Evolutionary conservation across 2,329 filamentous ascomycete genomes (phyloP).

Genomic region (Lachnellula suecica): DNA sequence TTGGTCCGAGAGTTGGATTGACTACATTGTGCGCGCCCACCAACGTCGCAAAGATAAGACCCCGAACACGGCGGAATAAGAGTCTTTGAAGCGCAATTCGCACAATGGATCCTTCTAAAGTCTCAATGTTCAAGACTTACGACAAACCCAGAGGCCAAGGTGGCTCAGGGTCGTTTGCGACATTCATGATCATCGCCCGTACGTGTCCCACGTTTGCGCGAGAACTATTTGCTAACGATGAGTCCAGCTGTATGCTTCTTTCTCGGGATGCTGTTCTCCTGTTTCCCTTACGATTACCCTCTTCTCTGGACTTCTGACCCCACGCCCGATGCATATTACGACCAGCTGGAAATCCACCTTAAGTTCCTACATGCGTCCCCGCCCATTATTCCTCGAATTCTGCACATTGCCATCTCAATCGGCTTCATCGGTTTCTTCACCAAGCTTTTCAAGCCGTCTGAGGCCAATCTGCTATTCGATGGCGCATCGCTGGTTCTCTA

Average conservation of each 20-base stretch:
- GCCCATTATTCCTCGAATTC: constrained; percentile 86
- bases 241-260: constrained; percentile 85
- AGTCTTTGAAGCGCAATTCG: not conserved
- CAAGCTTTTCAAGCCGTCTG: constrained; percentile 92
- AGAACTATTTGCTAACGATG: constrained; percentile 15
- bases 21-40: not conserved
- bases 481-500: constrained; percentile 71
- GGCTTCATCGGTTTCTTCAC: constrained; percentile 86
- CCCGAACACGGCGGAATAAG: not conserved
- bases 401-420: constrained; percentile 88
- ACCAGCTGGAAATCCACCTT: constrained; percentile 85
- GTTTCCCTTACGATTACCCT: constrained; percentile 93
- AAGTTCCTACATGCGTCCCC: constrained; percentile 89
- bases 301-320: constrained; percentile 75
- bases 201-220: constrained; percentile 38
- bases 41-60: constrained; percentile 8
- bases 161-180: constrained; percentile 76
- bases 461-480: constrained; percentile 95
- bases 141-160: constrained; percentile 32
- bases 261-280: constrained; percentile 94
- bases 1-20: not conserved
- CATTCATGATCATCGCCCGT: constrained; percentile 96
- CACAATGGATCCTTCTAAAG: constrained; percentile 31
- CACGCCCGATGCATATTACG: constrained; percentile 68
- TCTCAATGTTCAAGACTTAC: constrained; percentile 34